These are phyloP conservation scores for Phlebiopsis flavidoalba DNA, from an alignment of 768 basidiomycete genomes.

Conservation along the genomic window DNA sequence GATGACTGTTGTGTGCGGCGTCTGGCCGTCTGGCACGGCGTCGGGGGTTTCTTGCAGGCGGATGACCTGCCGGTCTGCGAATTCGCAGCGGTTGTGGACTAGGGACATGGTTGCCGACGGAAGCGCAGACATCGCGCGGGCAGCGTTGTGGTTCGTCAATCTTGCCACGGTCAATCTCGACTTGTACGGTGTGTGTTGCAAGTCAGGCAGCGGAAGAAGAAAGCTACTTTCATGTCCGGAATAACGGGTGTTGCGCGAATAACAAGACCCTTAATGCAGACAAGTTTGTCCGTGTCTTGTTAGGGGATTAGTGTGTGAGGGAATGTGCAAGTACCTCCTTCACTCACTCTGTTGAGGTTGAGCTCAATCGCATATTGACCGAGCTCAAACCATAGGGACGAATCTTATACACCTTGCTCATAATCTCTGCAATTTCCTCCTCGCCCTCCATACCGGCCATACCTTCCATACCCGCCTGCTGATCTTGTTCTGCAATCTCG, in stretches of 20 bases:
- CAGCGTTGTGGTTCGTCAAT: slow-evolving; percentile 91
- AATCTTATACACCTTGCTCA: slow-evolving; percentile 86
- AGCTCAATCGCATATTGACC: slow-evolving; percentile 93
- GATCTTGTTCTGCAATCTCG: slow-evolving; percentile 79
- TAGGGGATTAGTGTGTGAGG: slow-evolving; percentile 1
- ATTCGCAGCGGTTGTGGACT: slow-evolving; percentile 95
- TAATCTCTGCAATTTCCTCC: slow-evolving; percentile 85
- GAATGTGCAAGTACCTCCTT: not conserved
- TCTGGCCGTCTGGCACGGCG: slow-evolving; percentile 96
- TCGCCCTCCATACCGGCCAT: slow-evolving; percentile 75
- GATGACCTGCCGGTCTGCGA: slow-evolving; percentile 93
- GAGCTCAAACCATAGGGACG: slow-evolving; percentile 81
- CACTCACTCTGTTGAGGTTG: slow-evolving; percentile 81
- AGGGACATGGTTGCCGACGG: slow-evolving; percentile 89
- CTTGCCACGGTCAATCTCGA: slow-evolving; percentile 96
- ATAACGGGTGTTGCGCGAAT: slow-evolving; percentile 97
- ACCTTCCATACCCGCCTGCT: slow-evolving; percentile 61
- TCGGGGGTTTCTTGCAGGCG: slow-evolving; percentile 97
- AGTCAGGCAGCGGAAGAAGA: slow-evolving; percentile 92
- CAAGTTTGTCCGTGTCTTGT: slow-evolving; percentile 95
- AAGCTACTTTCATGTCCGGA: slow-evolving; percentile 98
- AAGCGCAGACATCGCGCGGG: slow-evolving; percentile 88
- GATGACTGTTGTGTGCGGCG: slow-evolving; percentile 96
- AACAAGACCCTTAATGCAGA: slow-evolving; percentile 93
- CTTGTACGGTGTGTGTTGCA: slow-evolving; percentile 97